These are phyloP conservation scores for Ligustrum vulgare DNA, from an alignment of 257 asterid species.

Conservation along the genomic window DNA sequence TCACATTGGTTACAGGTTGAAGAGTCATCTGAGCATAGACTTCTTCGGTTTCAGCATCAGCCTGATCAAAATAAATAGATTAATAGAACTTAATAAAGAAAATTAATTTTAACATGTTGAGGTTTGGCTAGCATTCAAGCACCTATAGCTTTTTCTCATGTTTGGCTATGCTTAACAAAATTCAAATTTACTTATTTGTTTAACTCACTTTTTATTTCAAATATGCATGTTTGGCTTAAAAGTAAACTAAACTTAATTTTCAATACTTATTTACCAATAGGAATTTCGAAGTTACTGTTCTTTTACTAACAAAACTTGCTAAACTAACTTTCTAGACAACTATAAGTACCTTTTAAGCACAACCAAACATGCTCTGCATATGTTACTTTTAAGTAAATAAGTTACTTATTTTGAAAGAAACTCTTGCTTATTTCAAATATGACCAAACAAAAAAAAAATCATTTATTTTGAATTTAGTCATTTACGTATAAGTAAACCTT, in stretches of 20 bases:
- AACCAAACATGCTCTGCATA: neutral
- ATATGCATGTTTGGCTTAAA: no score
- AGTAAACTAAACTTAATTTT: neutral
- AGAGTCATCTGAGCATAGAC: conserved; percentile 99
- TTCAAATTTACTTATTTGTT: no score
- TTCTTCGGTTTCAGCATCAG: conserved; percentile 96
- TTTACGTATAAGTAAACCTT: neutral
- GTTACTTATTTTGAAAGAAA: neutral
- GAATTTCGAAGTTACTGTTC: neutral
- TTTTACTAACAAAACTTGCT: neutral
- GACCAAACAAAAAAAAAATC: neutral
- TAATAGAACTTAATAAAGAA: neutral
- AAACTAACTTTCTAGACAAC: neutral
- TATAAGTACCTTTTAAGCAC: neutral
- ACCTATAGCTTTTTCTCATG: neutral
- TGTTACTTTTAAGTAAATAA: neutral
- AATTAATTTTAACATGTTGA: neutral
- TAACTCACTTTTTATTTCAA: no score
- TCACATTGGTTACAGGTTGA: conserved; percentile 79
- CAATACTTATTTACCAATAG: neutral
- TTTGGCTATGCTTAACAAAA: neutral
- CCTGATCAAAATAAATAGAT: conserved; percentile 42
- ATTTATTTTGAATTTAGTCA: neutral
- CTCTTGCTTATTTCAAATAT: neutral
- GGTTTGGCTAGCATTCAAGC: neutral